phyloP scores from a whole-genome alignment of 331 rosid species.

The Arachis monticola region DNA sequence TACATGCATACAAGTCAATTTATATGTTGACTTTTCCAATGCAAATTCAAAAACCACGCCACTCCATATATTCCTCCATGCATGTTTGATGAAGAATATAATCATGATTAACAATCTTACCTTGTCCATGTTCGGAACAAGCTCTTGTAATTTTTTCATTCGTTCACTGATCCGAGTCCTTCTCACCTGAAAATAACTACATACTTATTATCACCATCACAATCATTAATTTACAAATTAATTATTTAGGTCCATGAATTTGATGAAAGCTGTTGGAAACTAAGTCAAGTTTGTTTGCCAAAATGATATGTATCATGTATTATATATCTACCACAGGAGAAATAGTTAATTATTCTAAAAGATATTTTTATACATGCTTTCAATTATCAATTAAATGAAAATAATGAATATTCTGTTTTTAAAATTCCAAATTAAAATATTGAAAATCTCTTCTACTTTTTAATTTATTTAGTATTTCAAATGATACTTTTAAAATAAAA shows the following conservation, averaged over 20 bases:
- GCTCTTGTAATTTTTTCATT: slow-evolving; percentile 90
- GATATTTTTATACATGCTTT: no score
- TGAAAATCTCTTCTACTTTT: no score
- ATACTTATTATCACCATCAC: not conserved
- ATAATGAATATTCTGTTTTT: no score
- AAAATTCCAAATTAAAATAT: no score
- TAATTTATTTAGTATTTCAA: no score
- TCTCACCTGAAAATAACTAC: slow-evolving; percentile 62
- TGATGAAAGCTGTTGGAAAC: not conserved
- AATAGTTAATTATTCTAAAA: no score
- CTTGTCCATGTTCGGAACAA: slow-evolving; percentile 97
- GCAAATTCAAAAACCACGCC: not conserved
- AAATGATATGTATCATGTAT: no score
- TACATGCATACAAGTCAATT: not conserved
- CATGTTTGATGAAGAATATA: no score
- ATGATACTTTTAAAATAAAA: no score
- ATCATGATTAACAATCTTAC: slow-evolving; percentile 38
- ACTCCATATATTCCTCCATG: not conserved
- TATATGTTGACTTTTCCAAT: slow-evolving; percentile 9
- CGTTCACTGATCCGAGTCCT: slow-evolving; percentile 96
- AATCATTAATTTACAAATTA: not conserved
- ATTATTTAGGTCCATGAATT: not conserved
- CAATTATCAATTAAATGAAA: no score
- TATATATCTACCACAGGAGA: no score
- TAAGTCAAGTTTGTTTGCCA: no score